Conservation (phyloP, 768 basidiomycete species). For the Lentinula sp. region DNA sequence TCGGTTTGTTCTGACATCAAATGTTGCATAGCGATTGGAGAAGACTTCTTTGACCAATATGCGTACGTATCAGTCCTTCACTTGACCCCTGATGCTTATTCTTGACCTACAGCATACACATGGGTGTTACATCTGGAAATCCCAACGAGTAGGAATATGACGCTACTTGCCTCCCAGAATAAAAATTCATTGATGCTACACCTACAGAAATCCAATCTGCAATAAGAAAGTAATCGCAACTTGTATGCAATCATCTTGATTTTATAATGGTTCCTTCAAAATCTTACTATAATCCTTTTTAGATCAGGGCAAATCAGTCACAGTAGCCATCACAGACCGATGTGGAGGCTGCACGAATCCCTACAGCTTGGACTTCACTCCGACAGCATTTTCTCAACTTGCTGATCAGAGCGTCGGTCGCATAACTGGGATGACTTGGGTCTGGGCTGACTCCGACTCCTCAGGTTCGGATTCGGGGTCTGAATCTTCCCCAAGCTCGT, state of each 20-base stretch:
- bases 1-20: not conserved
- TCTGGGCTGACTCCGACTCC: not conserved
- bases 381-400: conserved; percentile 4
- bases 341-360: conserved; percentile 31
- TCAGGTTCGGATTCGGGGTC: not conserved
- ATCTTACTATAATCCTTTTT: not conserved
- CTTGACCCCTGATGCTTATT: not conserved
- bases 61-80: not conserved
- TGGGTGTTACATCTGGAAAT: conserved; percentile 1
- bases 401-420: conserved; percentile 8
- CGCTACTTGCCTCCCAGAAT: not conserved
- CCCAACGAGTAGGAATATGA: not conserved
- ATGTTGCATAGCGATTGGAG: not conserved
- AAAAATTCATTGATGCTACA: not conserved
- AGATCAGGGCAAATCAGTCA: conserved; percentile 29
- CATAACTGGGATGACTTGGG: conserved; percentile 2
- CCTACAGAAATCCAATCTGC: conserved; percentile 41
- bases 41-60: conserved; percentile 6
- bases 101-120: not conserved
- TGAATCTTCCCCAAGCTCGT: not conserved
- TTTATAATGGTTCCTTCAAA: not conserved
- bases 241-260: conserved; percentile 22
- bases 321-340: conserved; percentile 33
- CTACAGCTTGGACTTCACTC: conserved; percentile 3
- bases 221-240: conserved; percentile 21